Evolutionary conservation across 129 eudicot genomes (phyloP).

Genomic region (Centrapalus pauciflorus): DNA sequence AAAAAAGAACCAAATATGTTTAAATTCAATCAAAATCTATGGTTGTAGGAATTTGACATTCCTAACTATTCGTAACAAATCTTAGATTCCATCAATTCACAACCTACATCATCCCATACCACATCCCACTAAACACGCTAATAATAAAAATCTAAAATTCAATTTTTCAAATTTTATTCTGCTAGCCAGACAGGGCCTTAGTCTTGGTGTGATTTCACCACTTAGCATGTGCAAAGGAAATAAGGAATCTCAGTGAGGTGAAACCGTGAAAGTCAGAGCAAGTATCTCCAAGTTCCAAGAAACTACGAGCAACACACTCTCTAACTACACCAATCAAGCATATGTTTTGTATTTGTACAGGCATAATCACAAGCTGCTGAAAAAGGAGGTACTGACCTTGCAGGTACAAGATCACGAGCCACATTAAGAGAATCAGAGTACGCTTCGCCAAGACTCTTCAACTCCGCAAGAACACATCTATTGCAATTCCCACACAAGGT

Average conservation of each 20-base stretch:
- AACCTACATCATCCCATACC: too few relatives aligned
- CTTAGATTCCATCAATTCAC: too few relatives aligned
- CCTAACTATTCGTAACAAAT: too few relatives aligned
- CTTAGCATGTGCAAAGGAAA: neutral
- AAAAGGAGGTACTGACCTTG: slow-evolving; percentile 51
- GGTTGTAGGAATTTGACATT: too few relatives aligned
- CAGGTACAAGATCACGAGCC: slow-evolving; percentile 57
- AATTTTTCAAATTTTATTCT: too few relatives aligned
- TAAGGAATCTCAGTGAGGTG: neutral
- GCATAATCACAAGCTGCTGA: neutral
- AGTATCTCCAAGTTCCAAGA: neutral
- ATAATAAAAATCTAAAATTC: too few relatives aligned
- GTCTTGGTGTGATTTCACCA: neutral
- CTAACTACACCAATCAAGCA: neutral
- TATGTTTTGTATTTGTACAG: neutral
- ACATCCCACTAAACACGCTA: too few relatives aligned
- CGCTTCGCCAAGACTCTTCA: slow-evolving; percentile 59
- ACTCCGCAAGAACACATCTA: slow-evolving; percentile 86
- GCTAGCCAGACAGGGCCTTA: too few relatives aligned
- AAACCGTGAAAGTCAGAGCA: neutral
- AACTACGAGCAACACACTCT: neutral
- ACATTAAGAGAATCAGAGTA: slow-evolving; percentile 48
- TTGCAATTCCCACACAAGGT: neutral
- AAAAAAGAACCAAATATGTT: too few relatives aligned
- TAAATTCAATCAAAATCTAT: too few relatives aligned